A percentile compares a stretch with the other conserved stretches of the same genome.
These are phyloP conservation scores for Cladophialophora yegresii DNA, from an alignment of 2,329 filamentous ascomycete species.

Conservation along the genomic window DNA sequence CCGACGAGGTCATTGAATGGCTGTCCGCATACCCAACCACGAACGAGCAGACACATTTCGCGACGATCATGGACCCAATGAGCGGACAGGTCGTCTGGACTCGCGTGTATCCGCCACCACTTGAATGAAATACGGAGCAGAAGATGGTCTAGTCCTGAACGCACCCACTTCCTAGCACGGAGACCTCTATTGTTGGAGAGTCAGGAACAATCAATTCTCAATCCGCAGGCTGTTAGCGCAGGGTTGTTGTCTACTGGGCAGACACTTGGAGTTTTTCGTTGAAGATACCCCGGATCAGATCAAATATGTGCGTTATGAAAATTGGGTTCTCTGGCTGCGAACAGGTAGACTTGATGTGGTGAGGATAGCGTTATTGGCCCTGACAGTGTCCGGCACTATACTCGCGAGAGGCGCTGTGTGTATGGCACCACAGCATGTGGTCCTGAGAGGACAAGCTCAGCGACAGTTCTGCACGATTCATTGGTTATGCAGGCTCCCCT, in stretches of 20 bases:
- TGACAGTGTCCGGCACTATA: background rate
- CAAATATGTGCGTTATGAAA: background rate
- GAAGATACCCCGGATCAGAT: constrained; percentile 1
- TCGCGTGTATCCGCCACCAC: constrained; percentile 36
- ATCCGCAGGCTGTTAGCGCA: background rate
- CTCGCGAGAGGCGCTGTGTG: background rate
- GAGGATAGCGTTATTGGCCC: background rate
- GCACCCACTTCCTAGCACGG: background rate
- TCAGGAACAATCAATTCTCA: background rate
- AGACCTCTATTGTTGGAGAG: background rate
- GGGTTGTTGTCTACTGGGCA: background rate
- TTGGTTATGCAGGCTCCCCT: background rate
- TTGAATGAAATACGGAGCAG: background rate
- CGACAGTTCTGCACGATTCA: background rate
- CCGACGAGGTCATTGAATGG: constrained; percentile 51
- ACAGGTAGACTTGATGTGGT: background rate
- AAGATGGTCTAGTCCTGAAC: background rate
- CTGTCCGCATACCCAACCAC: constrained; percentile 55
- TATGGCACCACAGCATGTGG: background rate
- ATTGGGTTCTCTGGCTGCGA: background rate
- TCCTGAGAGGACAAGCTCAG: background rate
- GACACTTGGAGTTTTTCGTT: background rate
- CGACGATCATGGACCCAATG: constrained; percentile 58
- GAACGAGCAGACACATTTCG: constrained; percentile 62
- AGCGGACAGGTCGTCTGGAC: constrained; percentile 53